Conservation (phyloP, 169 alveolate genomes). For the Eimeria sp. region DNA sequence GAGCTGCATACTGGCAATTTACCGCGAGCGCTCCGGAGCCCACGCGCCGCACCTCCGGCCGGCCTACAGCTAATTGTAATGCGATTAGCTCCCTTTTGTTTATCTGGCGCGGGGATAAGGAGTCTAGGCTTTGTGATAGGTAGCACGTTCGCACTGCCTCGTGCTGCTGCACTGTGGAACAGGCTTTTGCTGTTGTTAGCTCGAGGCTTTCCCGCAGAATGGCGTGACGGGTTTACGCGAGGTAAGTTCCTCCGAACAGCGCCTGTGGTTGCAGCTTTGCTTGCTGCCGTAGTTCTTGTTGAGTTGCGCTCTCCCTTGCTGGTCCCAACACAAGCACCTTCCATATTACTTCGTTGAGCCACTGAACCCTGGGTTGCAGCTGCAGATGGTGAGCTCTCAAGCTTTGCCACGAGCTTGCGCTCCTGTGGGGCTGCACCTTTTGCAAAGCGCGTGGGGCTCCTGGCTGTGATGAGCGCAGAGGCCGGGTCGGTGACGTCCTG, state of each 20-base stretch:
- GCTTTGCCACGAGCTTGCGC: not conserved
- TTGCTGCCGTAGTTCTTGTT: not conserved
- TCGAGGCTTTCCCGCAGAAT: slow-evolving; percentile 27
- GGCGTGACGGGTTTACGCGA: slow-evolving; percentile 8
- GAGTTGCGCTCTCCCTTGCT: slow-evolving; percentile 19
- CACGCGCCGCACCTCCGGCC: slow-evolving; percentile 10
- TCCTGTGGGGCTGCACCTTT: not conserved
- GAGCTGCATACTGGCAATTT: not conserved
- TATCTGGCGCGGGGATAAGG: not conserved
- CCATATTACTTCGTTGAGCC: not conserved
- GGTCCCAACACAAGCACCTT: not conserved
- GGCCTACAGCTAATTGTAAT: slow-evolving; percentile 7
- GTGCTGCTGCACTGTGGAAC: slow-evolving; percentile 25
- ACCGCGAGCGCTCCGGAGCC: slow-evolving; percentile 41
- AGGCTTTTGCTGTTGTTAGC: slow-evolving; percentile 4
- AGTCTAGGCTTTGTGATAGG: slow-evolving; percentile 26
- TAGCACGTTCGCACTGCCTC: not conserved
- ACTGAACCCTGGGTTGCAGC: not conserved
- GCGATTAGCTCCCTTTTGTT: not conserved
- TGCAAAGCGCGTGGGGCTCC: slow-evolving; percentile 23
- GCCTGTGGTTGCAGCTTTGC: not conserved
- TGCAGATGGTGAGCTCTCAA: not conserved
- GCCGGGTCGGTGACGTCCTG: slow-evolving; percentile 35
- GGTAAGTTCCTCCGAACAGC: slow-evolving; percentile 21
- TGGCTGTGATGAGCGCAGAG: not conserved